Base-by-base conservation (phyloP, 306 rosid genomes). In the Morella rubra region DNA sequence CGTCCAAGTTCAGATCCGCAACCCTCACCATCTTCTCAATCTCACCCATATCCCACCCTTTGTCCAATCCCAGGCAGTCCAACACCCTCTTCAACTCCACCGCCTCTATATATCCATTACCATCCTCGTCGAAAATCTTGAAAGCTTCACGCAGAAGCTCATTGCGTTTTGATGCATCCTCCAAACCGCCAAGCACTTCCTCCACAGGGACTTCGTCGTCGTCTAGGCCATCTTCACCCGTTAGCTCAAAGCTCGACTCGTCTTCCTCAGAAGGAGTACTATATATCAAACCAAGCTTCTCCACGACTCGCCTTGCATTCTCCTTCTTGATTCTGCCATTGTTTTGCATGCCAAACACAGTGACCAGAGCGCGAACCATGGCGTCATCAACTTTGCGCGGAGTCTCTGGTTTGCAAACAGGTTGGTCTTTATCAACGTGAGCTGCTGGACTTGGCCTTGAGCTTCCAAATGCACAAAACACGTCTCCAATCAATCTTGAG, bases 51-150 rank as follows among this genome's bases (percentile, higher is more conserved):
- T 87, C 93, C 97, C 97, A 95, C 50, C 96, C 93, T 44, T 76
- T 82, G 47, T 86, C 98, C 89, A 95, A 85, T 11, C 97, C 97
- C 84, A 95, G 81, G 67, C 98, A 91, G 51, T 94, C 87, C 77
- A 94, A 84, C 77, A 94, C 98, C 89, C 95, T 87, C 82, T 94
- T 94, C 89, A 91, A 76, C 90, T 94, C 97, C 86, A 84, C 79
- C 19, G 94, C 96, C 76, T 91, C 97, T 22, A 94, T 90, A 52
- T 87, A 94, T 16, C 98, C 95, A 80, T 94, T 87, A 0, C 98
- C 97, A 86, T 91, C 97, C 75, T 86, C 93, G 54, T 94, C 98
- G 60, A 94, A 94, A 44, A 91, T 94, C 73, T 94, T 87, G 79
- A 91, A 94, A 11, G 98, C 98, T 81, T 92, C 85, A 1, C 11